Evolutionary conservation across 441 rosid genomes (phyloP), one percentile per base, ranked within the genome.

Genomic region (Cnidoscolus chayamansa): DNA sequence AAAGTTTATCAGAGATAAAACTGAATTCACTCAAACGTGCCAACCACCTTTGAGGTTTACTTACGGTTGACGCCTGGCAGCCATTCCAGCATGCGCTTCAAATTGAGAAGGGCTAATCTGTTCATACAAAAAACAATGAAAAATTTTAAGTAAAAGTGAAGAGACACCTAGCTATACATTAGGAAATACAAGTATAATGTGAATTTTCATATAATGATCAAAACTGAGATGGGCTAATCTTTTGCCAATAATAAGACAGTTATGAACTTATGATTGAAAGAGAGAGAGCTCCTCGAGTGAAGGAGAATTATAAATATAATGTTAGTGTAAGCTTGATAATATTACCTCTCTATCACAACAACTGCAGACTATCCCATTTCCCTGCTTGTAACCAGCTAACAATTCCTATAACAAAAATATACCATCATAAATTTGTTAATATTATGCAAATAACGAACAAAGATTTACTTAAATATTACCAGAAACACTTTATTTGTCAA

Each of bases 1-100:
- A 63, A 63, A 40, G 20, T 75, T 53, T 77, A 63, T 60, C 50
- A 49, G 63, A 65, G 32, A 40, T 78, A 49, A 59, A 50, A 56
- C 12, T 12, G 48, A 68, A 49, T 60, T 59, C 2, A n/a, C 15
- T 16, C 40, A 19, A 50, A 15, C 8, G 58, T 61, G 54, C 30
- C 54, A 45, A 71, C 31, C 15, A 74, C 57, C 50, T 57, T 10
- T 10, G 45, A 68, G 56, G 31, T 66, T 55, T 64, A 84, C 99
- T 93, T 74, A 96, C 99, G 97, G 99, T 84, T 96, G 98, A 76
- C 98, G 90, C 79, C 97, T 88, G 67, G 85, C 94, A 72, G 99
- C 90, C 97, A 91, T 93, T 81, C 99, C 99, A 84, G 98, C 98
- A 85, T 96, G 99, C 37, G 99, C 87, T 82, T 96, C 99, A 78